Evolutionary conservation across 495 filamentous ascomycete species (phyloP).

Genomic region (Xylaria castorea): DNA sequence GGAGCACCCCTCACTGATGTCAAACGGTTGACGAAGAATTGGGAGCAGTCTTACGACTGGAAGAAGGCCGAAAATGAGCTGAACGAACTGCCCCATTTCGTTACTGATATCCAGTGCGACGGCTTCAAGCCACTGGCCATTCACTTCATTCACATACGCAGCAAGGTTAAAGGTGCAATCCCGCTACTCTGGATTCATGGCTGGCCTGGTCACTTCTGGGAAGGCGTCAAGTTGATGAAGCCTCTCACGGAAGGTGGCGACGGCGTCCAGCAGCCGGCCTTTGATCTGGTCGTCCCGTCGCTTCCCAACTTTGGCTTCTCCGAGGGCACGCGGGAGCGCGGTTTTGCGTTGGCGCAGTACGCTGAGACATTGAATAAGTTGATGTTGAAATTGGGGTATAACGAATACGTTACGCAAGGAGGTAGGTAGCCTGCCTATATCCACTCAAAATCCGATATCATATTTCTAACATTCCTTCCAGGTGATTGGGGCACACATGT

Average conservation of each 20-base stretch:
- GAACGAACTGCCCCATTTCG: slow-evolving; percentile 64
- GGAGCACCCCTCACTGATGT: slow-evolving; percentile 58
- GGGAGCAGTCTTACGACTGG: slow-evolving; percentile 57
- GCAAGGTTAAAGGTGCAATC: slow-evolving; percentile 54
- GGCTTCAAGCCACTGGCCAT: slow-evolving; percentile 56
- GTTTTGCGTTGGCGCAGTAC: slow-evolving; percentile 66
- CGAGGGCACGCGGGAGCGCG: slow-evolving; percentile 53
- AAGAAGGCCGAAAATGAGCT: slow-evolving; percentile 52
- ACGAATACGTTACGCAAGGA: slow-evolving; percentile 60
- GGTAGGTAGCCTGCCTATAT: slow-evolving; percentile 46
- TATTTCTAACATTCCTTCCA: slow-evolving; percentile 9
- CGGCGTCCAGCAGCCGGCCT: slow-evolving; percentile 56
- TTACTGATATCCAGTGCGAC: slow-evolving; percentile 55
- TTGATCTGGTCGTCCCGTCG: slow-evolving; percentile 70
- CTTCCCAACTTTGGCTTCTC: slow-evolving; percentile 74
- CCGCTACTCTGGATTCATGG: slow-evolving; percentile 67
- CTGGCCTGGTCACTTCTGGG: slow-evolving; percentile 73
- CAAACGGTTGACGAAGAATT: slow-evolving; percentile 57
- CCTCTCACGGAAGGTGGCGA: slow-evolving; percentile 54
- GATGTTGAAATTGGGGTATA: slow-evolving; percentile 70
- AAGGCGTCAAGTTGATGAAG: slow-evolving; percentile 68
- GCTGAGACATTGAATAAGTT: slow-evolving; percentile 67
- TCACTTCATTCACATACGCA: slow-evolving; percentile 63
- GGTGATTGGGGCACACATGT: slow-evolving; percentile 74
- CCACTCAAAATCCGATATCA: slow-evolving; percentile 8